Percentiles rank a stretch among this genome's conserved stretches.
Evolutionary conservation across 169 alveolate species (phyloP).

Genomic region (Blepharisma undulans): DNA sequence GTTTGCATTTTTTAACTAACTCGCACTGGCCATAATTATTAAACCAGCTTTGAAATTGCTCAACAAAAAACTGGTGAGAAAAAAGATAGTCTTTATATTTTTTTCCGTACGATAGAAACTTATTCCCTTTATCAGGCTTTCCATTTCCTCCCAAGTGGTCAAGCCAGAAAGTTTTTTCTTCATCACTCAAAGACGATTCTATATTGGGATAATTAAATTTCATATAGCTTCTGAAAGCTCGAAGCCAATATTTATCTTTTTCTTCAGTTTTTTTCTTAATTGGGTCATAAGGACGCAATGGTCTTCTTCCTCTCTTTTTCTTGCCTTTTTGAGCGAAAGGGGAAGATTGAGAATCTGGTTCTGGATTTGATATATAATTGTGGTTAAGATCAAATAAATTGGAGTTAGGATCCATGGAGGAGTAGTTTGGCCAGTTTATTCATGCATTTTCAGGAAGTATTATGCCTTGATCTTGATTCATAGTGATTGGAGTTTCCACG

Average conservation of each 20-base stretch:
- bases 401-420: not conserved
- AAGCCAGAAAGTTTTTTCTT: not conserved
- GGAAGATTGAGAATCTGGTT: not conserved
- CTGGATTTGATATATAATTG: not conserved
- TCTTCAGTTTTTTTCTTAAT: constrained; percentile 35
- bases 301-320: constrained; percentile 14
- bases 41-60: not conserved
- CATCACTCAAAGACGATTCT: not conserved
- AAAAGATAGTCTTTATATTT: not conserved
- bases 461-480: not conserved
- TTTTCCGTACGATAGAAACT: constrained; percentile 15
- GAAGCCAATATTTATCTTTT: constrained; percentile 39
- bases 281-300: constrained; percentile 29
- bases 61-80: not conserved
- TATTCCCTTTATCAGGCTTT: constrained; percentile 19
- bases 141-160: constrained; percentile 3
- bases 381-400: not conserved
- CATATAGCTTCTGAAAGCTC: constrained; percentile 29
- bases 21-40: not conserved
- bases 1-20: not conserved
- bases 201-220: not conserved
- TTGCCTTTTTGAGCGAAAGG: not conserved
- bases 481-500: not conserved
- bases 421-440: not conserved
- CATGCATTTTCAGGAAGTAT: not conserved